Evolutionary conservation across 352 stramenopile genomes (phyloP).

Genomic region (Pythium coloratum): DNA sequence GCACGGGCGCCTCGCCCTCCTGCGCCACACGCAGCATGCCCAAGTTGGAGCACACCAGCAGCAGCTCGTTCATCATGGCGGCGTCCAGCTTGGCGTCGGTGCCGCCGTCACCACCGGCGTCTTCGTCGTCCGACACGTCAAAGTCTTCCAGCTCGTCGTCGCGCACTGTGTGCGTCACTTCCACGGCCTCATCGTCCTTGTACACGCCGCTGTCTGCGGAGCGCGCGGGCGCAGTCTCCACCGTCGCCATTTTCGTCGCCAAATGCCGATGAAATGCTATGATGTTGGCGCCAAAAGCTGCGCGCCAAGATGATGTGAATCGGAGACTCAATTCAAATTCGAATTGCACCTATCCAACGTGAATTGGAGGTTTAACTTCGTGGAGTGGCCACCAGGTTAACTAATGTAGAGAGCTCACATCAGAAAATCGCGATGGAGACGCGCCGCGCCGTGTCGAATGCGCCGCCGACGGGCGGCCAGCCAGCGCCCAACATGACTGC

Average conservation of each 20-base stretch:
- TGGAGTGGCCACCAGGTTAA: neutral
- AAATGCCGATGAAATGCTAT: neutral
- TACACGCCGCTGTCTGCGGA: neutral
- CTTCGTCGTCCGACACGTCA: conserved; percentile 48
- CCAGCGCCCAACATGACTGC: conserved; percentile 2
- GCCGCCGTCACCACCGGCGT: conserved; percentile 16
- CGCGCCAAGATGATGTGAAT: conserved; percentile 21
- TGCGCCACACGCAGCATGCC: conserved; percentile 69
- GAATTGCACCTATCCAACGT: neutral
- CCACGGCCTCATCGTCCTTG: conserved; percentile 19
- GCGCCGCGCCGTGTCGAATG: conserved; percentile 10
- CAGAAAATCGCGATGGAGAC: conserved; percentile 18
- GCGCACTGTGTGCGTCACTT: conserved; percentile 18
- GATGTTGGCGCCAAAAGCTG: conserved; percentile 22
- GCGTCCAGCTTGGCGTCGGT: conserved; percentile 49
- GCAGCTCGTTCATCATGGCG: conserved; percentile 86
- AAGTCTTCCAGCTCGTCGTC: conserved; percentile 67
- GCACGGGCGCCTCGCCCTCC: conserved; percentile 54
- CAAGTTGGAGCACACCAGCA: conserved; percentile 88
- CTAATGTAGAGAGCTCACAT: neutral
- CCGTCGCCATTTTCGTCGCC: neutral
- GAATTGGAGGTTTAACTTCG: conserved; percentile 9
- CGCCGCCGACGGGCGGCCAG: conserved; percentile 1
- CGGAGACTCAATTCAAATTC: conserved; percentile 6
- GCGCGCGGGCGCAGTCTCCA: neutral